A percentile compares a stretch with the other conserved stretches of the same genome.
These are phyloP conservation scores for Ceratobasidium sp. DNA, from an alignment of 1,284 basidiomycete species.

Conservation along the genomic window DNA sequence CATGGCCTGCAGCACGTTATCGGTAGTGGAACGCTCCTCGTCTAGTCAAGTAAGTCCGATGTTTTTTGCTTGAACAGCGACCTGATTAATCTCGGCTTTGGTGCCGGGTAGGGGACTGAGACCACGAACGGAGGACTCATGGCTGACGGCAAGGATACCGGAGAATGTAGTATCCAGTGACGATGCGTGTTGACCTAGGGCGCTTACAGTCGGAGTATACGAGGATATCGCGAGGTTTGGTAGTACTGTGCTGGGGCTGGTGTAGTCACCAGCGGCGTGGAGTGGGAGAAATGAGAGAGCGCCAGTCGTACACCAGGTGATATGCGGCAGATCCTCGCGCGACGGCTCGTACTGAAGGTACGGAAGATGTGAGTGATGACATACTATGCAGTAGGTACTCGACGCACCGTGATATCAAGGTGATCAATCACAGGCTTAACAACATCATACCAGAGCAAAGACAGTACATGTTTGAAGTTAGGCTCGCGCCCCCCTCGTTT, in stretches of 20 bases:
- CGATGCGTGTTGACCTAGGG: not conserved
- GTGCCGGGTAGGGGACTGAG: not conserved
- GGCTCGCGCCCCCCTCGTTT: not conserved
- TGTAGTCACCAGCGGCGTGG: conserved; percentile 8
- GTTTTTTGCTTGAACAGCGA: not conserved
- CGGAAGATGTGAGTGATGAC: not conserved
- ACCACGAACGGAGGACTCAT: not conserved
- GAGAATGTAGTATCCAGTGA: not conserved
- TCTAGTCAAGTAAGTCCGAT: not conserved
- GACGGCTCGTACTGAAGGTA: not conserved
- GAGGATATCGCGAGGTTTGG: conserved; percentile 4
- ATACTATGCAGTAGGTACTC: not conserved
- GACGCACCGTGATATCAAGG: not conserved
- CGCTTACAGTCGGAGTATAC: not conserved
- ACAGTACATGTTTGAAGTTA: not conserved
- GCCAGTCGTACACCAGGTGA: conserved; percentile 10
- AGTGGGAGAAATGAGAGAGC: not conserved
- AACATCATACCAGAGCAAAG: not conserved
- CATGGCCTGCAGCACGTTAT: not conserved
- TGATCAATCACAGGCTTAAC: not conserved
- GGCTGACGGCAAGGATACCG: not conserved
- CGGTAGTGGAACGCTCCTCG: not conserved
- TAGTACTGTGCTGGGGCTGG: not conserved
- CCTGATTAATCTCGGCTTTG: not conserved
- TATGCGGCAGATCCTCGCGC: not conserved